Percentiles rank a stretch among this genome's conserved stretches.
Evolutionary conservation across 2,329 filamentous ascomycete species (phyloP).

Genomic region (Sordariomycetes sp.): DNA sequence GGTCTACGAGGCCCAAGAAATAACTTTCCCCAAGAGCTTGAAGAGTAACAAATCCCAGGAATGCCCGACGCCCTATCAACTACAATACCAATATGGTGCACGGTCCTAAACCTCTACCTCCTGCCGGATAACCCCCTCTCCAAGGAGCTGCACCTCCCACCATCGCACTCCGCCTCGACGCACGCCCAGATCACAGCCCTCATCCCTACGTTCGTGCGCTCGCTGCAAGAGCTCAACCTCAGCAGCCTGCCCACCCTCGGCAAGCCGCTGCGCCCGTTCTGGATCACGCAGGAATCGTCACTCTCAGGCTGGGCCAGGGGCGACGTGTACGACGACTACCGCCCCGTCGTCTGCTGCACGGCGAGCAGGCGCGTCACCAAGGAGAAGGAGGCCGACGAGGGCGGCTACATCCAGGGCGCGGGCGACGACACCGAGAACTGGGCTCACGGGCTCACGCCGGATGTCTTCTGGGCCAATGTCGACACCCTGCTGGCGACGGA

Average conservation of each 20-base stretch:
- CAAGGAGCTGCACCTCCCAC: conserved; percentile 59
- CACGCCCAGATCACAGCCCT: conserved; percentile 65
- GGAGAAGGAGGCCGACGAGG: conserved; percentile 52
- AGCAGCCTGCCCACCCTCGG: conserved; percentile 42
- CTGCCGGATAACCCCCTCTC: conserved; percentile 48
- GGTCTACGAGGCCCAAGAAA: neutral
- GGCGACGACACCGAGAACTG: conserved; percentile 94
- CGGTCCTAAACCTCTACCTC: conserved; percentile 70
- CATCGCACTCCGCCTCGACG: conserved; percentile 61
- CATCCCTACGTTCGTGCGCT: conserved; percentile 44
- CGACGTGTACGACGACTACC: conserved; percentile 42
- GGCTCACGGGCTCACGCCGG: conserved; percentile 70
- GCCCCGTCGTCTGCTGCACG: conserved; percentile 76
- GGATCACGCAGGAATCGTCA: conserved; percentile 64
- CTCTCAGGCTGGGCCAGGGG: conserved; percentile 13
- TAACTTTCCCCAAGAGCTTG: too few species aligned
- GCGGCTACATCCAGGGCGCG: conserved; percentile 80
- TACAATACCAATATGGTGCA: conserved; percentile 89
- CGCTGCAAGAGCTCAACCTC: conserved; percentile 46
- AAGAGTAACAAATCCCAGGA: too few species aligned
- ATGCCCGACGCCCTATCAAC: conserved; percentile 95
- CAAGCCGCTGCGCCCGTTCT: conserved; percentile 69
- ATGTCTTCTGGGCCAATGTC: conserved; percentile 69
- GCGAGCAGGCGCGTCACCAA: conserved; percentile 62
- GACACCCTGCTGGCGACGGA: conserved; percentile 48